Conservation (phyloP, 139 green algal genomes). For the Chlamydomonas asymmetrica region DNA sequence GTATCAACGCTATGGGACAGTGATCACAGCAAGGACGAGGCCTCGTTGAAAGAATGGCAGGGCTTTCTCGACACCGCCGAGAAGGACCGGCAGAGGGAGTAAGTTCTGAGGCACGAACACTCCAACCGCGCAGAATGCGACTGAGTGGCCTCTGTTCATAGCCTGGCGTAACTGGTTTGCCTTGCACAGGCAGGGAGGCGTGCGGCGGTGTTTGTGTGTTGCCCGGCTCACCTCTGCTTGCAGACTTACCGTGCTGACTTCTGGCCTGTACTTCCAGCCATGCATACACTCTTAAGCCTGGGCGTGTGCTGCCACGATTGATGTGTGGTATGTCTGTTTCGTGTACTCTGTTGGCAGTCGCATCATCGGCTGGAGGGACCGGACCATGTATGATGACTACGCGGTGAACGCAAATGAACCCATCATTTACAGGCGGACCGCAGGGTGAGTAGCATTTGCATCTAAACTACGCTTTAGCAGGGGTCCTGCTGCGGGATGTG, state of each 20-base stretch:
- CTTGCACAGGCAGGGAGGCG: no score
- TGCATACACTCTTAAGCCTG: background rate
- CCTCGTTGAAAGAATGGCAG: slow-evolving; percentile 33
- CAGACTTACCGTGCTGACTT: no score
- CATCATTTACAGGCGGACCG: slow-evolving; percentile 44
- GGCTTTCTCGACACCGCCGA: slow-evolving; percentile 36
- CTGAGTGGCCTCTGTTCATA: no score
- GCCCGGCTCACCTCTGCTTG: no score
- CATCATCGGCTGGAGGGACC: slow-evolving; percentile 49
- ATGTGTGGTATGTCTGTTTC: background rate
- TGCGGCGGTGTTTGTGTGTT: no score
- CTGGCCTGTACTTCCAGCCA: background rate
- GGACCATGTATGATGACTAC: slow-evolving; percentile 37
- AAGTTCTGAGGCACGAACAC: no score
- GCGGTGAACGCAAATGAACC: slow-evolving; percentile 39
- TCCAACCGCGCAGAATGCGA: no score
- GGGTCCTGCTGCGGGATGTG: no score
- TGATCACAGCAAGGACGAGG: slow-evolving; percentile 15
- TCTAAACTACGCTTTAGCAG: no score
- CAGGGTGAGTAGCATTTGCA: slow-evolving; percentile 16
- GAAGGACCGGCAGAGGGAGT: slow-evolving; percentile 46
- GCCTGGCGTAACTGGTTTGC: no score
- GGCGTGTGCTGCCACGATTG: background rate
- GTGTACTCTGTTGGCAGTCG: slow-evolving; percentile 19
- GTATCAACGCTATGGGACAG: slow-evolving; percentile 16